Conservation (phyloP, 2,329 filamentous ascomycete species). For the Venturia aucupariae region DNA sequence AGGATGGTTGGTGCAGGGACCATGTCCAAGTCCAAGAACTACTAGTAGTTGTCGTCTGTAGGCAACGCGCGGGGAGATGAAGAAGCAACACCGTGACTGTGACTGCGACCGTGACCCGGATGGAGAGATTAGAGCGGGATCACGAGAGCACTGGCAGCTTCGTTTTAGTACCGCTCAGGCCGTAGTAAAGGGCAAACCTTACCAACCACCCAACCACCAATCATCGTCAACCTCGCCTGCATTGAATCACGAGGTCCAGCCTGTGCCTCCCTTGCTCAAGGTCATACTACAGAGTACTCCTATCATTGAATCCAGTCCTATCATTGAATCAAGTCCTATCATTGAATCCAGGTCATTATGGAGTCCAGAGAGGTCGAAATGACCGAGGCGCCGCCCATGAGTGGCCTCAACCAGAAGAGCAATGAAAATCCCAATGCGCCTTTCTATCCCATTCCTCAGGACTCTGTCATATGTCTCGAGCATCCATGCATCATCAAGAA, state of each 20-base stretch:
- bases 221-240: not conserved
- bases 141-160: no score
- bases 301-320: no score
- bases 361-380: not conserved
- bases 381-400: not conserved
- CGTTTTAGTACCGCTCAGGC: no score
- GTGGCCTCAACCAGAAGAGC: not conserved
- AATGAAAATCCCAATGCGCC: conserved; percentile 22
- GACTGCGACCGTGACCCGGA: no score
- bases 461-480: conserved; percentile 52
- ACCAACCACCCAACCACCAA: not conserved
- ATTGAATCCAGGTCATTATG: not conserved
- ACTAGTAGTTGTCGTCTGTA: no score
- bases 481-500: conserved; percentile 59
- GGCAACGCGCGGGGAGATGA: not conserved
- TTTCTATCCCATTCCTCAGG: conserved; percentile 42
- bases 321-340: no score
- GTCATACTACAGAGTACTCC: no score
- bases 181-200: not conserved
- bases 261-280: no score
- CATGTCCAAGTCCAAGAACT: not conserved
- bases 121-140: not conserved
- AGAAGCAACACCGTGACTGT: not conserved
- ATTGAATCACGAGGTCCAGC: not conserved
- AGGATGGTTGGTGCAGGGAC: not conserved